phyloP scores from a whole-genome alignment of 2,329 filamentous ascomycete genomes.

The Xylariaceae sp. region DNA sequence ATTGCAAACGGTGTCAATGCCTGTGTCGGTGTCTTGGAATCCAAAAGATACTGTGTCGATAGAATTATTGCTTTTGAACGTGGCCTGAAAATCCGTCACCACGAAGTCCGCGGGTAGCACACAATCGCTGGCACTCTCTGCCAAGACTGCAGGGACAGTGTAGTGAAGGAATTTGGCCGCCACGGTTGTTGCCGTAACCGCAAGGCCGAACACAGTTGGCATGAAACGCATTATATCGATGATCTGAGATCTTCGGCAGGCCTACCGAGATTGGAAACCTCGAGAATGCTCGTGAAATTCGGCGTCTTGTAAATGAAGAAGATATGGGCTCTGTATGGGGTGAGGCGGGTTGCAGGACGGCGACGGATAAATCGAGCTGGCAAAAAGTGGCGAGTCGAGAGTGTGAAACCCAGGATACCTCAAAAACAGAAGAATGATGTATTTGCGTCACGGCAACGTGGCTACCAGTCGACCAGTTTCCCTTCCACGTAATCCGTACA shows the following conservation, averaged over 20 bases:
- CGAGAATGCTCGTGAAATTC: too few species aligned
- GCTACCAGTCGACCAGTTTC: too few species aligned
- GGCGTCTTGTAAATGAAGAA: too few species aligned
- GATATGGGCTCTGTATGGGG: too few species aligned
- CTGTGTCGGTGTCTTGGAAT: constrained; percentile 25
- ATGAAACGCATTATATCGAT: constrained; percentile 18
- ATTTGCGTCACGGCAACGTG: too few species aligned
- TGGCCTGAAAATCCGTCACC: constrained; percentile 21
- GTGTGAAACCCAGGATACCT: too few species aligned
- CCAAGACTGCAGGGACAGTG: constrained; percentile 19
- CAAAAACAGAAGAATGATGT: too few species aligned
- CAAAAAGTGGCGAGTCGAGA: too few species aligned
- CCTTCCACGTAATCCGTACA: too few species aligned
- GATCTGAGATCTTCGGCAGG: neutral
- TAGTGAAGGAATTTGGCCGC: constrained; percentile 25
- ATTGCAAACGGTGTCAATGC: constrained; percentile 25
- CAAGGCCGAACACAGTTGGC: constrained; percentile 19
- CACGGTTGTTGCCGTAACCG: constrained; percentile 14
- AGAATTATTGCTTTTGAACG: constrained; percentile 13
- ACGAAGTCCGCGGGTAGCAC: constrained; percentile 23
- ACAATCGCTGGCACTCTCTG: constrained; percentile 19
- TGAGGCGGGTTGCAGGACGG: too few species aligned
- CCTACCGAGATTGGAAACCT: too few species aligned
- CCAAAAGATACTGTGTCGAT: constrained; percentile 23
- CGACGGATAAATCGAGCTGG: too few species aligned